Evolutionary conservation across 345 rosid genomes (phyloP), one percentile per base, ranked within the genome.

Genomic region (Gossypium mustelinum): DNA sequence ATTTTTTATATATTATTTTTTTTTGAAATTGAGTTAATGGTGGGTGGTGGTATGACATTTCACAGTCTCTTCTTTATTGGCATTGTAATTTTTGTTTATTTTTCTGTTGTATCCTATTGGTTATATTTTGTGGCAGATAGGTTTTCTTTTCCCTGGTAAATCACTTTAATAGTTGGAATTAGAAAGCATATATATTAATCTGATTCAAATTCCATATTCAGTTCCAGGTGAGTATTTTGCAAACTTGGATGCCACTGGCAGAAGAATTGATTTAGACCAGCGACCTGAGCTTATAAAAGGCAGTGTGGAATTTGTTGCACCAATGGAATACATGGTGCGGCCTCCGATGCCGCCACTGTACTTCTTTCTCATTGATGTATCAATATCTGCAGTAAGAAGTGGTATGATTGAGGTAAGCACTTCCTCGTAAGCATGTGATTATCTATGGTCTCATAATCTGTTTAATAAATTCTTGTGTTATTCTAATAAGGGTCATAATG

Each of bases 281-380:
- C 86, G 99, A 80, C 98, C 95, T 81, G 99, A 96, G 80, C 98
- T 96, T 80, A 89, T 76, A 17, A 86, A 88, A 82, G 98, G 99
- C 6, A 93, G 97, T 85, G 95, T 93, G 72, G 99, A 96, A 77
- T 90, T 88, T 82, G 90, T 96, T 79, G 98, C 98, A 82, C 97
- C 99, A 71, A 90, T 97, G 12, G 99, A 96, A 78, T 96, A 93
- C 83, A 96, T 96, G 99, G 99, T 96, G 85, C 97, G 98, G 85
- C 99, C 99, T 59, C 99, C 97, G 70, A 93, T 93, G 98, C 97
- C 97, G 7, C 99, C 99, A 20, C 79, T 88, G 48, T 96, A 92
- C 81, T 96, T 96, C 83, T 96, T 96, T 77, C 97, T 96, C 73
- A 92, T 96, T 70, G 99, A 96, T 73, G 99, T 96, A 75, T 96